These are phyloP conservation scores for Nemania bipapillata DNA, from an alignment of 2,329 filamentous ascomycete species.

Conservation along the genomic window DNA sequence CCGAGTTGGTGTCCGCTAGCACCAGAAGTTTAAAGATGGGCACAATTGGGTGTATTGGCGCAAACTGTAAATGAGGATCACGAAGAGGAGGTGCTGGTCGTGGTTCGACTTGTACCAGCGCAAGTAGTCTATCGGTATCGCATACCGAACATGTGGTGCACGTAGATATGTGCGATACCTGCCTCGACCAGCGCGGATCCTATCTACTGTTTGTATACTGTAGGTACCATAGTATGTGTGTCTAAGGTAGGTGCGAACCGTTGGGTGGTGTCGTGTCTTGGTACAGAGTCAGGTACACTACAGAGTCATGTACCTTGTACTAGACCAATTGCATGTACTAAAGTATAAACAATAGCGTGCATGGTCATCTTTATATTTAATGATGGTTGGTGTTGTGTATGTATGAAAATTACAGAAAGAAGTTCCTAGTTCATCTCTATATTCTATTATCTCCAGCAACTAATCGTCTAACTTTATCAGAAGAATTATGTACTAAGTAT, in stretches of 20 bases:
- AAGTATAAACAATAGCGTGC: background rate
- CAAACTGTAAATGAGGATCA: conserved; percentile 28
- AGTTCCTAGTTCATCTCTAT: background rate
- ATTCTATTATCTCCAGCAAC: background rate
- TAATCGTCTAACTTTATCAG: background rate
- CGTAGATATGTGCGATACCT: background rate
- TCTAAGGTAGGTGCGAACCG: background rate
- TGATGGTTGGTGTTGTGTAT: background rate
- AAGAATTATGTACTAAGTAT: background rate
- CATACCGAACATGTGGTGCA: conserved; percentile 1
- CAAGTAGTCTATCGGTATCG: conserved; percentile 1
- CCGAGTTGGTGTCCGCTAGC: conserved; percentile 9
- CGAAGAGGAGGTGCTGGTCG: conserved; percentile 3
- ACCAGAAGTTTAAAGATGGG: conserved; percentile 21
- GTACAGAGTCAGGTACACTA: conserved; percentile 6
- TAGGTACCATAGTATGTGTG: background rate
- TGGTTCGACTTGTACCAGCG: background rate
- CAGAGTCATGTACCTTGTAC: conserved; percentile 1
- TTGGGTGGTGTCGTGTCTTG: background rate
- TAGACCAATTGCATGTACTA: background rate
- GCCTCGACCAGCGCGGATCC: background rate
- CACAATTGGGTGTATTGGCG: conserved; percentile 33
- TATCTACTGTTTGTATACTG: background rate
- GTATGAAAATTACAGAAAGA: background rate
- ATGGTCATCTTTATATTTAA: background rate